Percentiles rank a stretch among this genome's conserved stretches.
Evolutionary conservation across 768 basidiomycete genomes (phyloP).

Genomic region (Hericium coralloides): DNA sequence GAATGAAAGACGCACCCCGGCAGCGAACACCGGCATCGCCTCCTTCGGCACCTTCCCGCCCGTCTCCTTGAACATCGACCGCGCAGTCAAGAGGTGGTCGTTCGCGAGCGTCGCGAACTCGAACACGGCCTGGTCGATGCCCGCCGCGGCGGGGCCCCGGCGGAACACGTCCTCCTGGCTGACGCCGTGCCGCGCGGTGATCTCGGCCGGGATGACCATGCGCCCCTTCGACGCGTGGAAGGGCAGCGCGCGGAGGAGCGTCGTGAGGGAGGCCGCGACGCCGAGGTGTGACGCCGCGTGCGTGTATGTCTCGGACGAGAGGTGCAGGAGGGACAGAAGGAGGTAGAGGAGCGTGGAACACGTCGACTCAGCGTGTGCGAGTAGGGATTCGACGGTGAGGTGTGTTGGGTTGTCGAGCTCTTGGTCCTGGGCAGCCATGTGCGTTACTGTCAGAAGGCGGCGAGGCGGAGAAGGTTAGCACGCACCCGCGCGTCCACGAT

Average conservation of each 20-base stretch:
- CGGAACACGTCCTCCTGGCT: conserved; percentile 75
- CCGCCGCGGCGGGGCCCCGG: conserved; percentile 40
- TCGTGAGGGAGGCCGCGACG: conserved; percentile 58
- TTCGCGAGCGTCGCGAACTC: conserved; percentile 78
- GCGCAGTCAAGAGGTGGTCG: conserved; percentile 70
- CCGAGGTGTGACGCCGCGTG: conserved; percentile 83
- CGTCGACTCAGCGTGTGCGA: conserved; percentile 71
- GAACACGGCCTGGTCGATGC: conserved; percentile 70
- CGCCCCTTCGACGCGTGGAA: conserved; percentile 65
- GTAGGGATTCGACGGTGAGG: conserved; percentile 58
- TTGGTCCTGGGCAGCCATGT: conserved; percentile 36
- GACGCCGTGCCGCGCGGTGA: conserved; percentile 70
- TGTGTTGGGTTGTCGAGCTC: conserved; percentile 59
- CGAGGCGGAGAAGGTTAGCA: conserved; percentile 6
- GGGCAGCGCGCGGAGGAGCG: conserved; percentile 67
- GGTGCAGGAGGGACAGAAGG: conserved; percentile 55
- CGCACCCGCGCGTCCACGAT: conserved; percentile 80
- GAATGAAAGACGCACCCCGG: conserved; percentile 44
- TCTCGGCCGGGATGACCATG: conserved; percentile 73
- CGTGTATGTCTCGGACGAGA: conserved; percentile 43
- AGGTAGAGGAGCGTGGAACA: conserved; percentile 73
- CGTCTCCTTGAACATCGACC: conserved; percentile 53
- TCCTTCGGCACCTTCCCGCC: conserved; percentile 41
- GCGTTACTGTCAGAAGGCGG: background rate
- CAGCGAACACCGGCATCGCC: conserved; percentile 65